Base-by-base conservation (phyloP, 441 rosid genomes). In the Jatropha multifida region DNA sequence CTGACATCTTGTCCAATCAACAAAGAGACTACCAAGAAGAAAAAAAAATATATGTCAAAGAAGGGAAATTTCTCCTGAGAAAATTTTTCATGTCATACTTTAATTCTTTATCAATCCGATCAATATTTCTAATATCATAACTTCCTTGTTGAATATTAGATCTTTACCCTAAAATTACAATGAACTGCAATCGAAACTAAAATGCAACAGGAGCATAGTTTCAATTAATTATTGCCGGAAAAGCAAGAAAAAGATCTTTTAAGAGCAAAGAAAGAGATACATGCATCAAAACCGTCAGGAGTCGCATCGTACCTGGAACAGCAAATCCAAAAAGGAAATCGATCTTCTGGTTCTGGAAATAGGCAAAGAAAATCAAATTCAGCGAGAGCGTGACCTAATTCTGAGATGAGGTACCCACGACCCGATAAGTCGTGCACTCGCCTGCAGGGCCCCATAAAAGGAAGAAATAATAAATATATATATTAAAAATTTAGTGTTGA, bases 1-100 rank as follows among this genome's bases (percentile, higher is more conserved):
- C 84, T 0, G 98, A 93, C 99, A 96, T 93, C 63, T 73, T 56
- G 37, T 46, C 40, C n/a, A 23, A 20, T 71, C 64, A 56, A 56
- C 20, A 44, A 6, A 6, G 48, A 44, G 3, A n/a, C 60, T 56
- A 8, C 60, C 17, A 12, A n/a, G 17, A 7, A 56, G 5, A 10
- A 56, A 56, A 56, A 23, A 18, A 1, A n/a, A 56, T 20, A 5
- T 20, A 56, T n/a, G 10, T 56, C 26, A 56, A 20, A 23, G 0
- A 20, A 18, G 27, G 5, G 61, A 23, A 44, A 4, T 6, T 44
- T 44, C 48, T 6, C 10, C 9, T 44, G 48, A 44, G 10, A 44
- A 5, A 44, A 1, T 11, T 44, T 8, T 5, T 44, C 48, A 44
- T 44, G 48, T 44, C 10, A 32, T 32, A 44, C 10, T 44, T 4